Evolutionary conservation across 208 protist species (phyloP), one percentile per base, ranked within the genome.

Genomic region (Balamuthia mandrillaris): DNA sequence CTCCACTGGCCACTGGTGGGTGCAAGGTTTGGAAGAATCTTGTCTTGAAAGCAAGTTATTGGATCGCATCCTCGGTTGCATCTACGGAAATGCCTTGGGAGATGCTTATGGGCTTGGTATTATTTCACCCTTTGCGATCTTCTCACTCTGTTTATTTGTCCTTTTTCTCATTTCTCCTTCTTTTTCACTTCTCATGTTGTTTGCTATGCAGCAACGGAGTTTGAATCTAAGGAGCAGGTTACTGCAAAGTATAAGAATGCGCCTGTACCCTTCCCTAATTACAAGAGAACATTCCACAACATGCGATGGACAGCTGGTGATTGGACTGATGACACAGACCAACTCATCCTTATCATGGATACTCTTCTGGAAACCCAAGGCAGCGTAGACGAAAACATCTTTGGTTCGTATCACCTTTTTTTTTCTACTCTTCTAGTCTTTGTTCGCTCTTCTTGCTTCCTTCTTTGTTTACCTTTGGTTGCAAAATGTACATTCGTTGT

Each of bases 281-380:
- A 83, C 35, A 16, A 75, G 7, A 24, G 16, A 31, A 89, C 91
- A 14, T n/a, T 27, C 29, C 88, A 91, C 86, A 84, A 85, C 44
- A 51, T 49, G 16, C 47, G 77, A 45, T 92, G 89, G 89, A 52
- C 66, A 49, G 33, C 84, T 27, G 86, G 84, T 41, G 89, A 92
- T 74, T 92, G 81, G 49, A 92, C 90, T 5, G 90, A 92, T 35
- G 90, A 92, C 56, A 85, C 87, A 9, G 90, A 92, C 68, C 89
- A 92, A 58, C 85, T 90, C 47, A 87, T 92, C 33, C 52, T 90
- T 10, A 84, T 92, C 45, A 12, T 92, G n/a, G 39, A 87, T 37
- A 74, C 54, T 2, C 54, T 92, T 14, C 54, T 88, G 16, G 58
- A 86, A 3, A 88, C 52, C 3, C n/a, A 60, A 9, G 90, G 84